Conservation (phyloP, 2,329 filamentous ascomycete species). For the Alternaria brassicae region DNA sequence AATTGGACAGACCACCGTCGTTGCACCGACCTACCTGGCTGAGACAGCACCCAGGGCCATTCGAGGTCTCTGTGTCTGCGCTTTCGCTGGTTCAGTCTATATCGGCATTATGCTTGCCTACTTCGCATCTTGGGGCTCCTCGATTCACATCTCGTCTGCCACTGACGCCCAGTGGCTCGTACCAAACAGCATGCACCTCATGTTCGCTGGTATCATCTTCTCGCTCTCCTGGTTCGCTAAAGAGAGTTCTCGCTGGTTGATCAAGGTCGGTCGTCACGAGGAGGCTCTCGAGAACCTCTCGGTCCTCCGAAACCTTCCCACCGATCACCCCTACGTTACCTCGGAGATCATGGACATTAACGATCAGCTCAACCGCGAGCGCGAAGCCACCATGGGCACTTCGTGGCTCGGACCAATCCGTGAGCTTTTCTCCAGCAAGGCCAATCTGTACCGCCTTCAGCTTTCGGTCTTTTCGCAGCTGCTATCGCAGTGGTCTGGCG, state of each 20-base stretch:
- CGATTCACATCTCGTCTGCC: conserved; percentile 58
- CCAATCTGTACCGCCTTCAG: conserved; percentile 76
- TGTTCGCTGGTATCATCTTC: conserved; percentile 77
- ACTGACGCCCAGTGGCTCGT: conserved; percentile 63
- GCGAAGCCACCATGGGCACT: conserved; percentile 72
- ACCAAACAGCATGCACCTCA: conserved; percentile 77
- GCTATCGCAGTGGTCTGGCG: conserved; percentile 76
- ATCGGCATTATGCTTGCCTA: conserved; percentile 80
- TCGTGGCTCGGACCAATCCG: conserved; percentile 70
- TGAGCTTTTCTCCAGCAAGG: conserved; percentile 71
- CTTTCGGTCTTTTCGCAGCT: conserved; percentile 73
- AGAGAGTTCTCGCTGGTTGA: conserved; percentile 74
- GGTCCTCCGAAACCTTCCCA: conserved; percentile 65
- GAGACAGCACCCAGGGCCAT: conserved; percentile 74
- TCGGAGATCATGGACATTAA: conserved; percentile 71
- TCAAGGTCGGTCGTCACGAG: conserved; percentile 69
- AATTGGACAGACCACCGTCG: conserved; percentile 71
- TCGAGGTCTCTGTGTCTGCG: conserved; percentile 75
- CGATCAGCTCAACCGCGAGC: conserved; percentile 70
- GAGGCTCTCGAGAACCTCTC: conserved; percentile 64
- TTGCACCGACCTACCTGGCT: conserved; percentile 74
- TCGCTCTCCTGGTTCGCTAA: conserved; percentile 71
- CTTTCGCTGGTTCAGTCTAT: conserved; percentile 76
- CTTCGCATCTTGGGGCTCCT: conserved; percentile 69
- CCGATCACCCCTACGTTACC: conserved; percentile 67